Evolutionary conservation across 108 stramenopile genomes (phyloP).

Genomic region (Cyclotella cryptica): DNA sequence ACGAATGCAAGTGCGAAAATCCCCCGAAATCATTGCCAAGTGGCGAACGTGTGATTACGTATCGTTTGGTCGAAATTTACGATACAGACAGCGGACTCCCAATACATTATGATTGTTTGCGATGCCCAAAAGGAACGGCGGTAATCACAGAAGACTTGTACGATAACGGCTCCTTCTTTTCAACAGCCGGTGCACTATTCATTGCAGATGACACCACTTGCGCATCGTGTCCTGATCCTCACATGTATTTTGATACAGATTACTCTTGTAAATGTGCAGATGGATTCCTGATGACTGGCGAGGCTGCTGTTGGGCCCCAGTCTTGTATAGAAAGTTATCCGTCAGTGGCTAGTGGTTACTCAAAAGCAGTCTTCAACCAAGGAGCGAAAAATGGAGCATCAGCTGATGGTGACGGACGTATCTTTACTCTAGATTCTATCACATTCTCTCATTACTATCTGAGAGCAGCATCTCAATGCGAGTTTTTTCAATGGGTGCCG

Average conservation of each 20-base stretch:
- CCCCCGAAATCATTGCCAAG: constrained; percentile 29
- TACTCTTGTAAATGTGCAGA: constrained; percentile 56
- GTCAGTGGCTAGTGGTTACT: constrained; percentile 25
- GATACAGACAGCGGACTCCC: constrained; percentile 29
- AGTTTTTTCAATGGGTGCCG: constrained; percentile 45
- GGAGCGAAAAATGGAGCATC: constrained; percentile 3
- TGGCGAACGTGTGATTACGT: constrained; percentile 21
- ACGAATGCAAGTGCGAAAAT: constrained; percentile 42
- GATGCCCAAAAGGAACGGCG: constrained; percentile 44
- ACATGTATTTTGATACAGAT: constrained; percentile 60
- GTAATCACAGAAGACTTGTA: constrained; percentile 36
- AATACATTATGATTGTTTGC: constrained; percentile 35
- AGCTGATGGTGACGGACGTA: not conserved
- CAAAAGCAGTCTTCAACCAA: constrained; percentile 35
- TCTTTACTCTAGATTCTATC: constrained; percentile 34
- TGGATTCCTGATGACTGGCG: constrained; percentile 57
- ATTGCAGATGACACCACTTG: constrained; percentile 49
- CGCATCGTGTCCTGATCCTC: constrained; percentile 65
- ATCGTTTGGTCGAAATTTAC: constrained; percentile 41
- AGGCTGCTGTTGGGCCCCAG: constrained; percentile 54
- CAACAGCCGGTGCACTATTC: constrained; percentile 49
- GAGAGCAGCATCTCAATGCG: constrained; percentile 59
- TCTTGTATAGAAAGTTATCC: constrained; percentile 46
- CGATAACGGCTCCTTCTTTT: constrained; percentile 23
- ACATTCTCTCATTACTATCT: constrained; percentile 63